A percentile compares a stretch with the other conserved stretches of the same genome.
Evolutionary conservation across 306 rosid species (phyloP).

Genomic region (Lupinus albus): DNA sequence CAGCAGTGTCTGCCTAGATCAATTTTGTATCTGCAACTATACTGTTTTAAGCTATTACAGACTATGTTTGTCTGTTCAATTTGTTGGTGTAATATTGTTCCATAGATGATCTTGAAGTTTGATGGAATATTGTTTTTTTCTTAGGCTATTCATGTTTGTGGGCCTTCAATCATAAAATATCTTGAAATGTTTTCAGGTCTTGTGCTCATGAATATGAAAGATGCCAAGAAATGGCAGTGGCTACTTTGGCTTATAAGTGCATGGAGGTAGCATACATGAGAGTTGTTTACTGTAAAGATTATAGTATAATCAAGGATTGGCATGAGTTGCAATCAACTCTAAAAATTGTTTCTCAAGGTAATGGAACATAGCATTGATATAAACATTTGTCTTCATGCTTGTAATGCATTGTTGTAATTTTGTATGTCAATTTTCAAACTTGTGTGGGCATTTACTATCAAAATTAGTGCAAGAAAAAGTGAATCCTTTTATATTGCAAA

Average conservation of each 20-base stretch:
- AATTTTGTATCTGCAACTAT: background rate
- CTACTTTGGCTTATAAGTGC: conserved; percentile 93
- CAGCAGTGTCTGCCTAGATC: conserved; percentile 11
- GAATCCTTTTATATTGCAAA: conserved; percentile 27
- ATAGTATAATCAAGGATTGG: conserved; percentile 55
- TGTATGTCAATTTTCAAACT: conserved; percentile 31
- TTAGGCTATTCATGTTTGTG: conserved; percentile 14
- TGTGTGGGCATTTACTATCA: conserved; percentile 23
- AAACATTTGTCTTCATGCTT: conserved; percentile 29
- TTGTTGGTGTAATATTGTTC: conserved; percentile 11
- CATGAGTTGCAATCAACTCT: conserved; percentile 67
- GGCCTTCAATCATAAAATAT: conserved; percentile 28
- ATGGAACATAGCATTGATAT: conserved; percentile 38
- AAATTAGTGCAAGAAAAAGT: conserved; percentile 11
- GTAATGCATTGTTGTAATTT: conserved; percentile 10
- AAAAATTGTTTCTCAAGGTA: conserved; percentile 77
- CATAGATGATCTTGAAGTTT: conserved; percentile 21
- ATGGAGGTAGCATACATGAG: conserved; percentile 83
- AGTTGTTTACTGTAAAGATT: conserved; percentile 61
- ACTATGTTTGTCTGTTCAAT: background rate
- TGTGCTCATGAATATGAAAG: conserved; percentile 77
- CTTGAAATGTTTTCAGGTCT: conserved; percentile 54
- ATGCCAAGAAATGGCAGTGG: conserved; percentile 70
- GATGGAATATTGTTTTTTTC: conserved; percentile 26
- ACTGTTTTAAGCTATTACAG: conserved; percentile 10